Evolutionary conservation across 768 basidiomycete genomes (phyloP).

Genomic region (Mycena galericulata): DNA sequence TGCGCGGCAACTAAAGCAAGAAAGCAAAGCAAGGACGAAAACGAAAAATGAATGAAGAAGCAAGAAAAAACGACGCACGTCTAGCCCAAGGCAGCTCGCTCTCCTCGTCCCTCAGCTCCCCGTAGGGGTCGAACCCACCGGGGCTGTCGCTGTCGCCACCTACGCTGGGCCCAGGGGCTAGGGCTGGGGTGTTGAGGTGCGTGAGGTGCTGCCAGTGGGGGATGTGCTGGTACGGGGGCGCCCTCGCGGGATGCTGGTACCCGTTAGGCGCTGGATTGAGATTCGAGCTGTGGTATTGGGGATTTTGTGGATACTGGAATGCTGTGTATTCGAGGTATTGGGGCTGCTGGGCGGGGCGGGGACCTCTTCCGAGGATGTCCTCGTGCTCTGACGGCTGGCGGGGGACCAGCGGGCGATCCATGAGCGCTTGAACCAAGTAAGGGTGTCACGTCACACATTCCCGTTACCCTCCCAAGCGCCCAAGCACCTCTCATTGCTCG

Average conservation of each 20-base stretch:
- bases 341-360: constrained; percentile 28
- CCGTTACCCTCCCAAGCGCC: no score
- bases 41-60: no score
- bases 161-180: constrained; percentile 58
- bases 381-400: no score
- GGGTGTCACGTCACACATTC: no score
- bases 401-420: no score
- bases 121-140: constrained; percentile 56
- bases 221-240: constrained; percentile 38
- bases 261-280: constrained; percentile 31
- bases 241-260: constrained; percentile 41
- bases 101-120: constrained; percentile 30
- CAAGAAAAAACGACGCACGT: constrained; percentile 17
- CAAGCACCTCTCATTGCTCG: no score
- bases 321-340: constrained; percentile 59
- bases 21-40: no score
- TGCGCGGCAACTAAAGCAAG: not conserved
- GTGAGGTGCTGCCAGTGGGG: constrained; percentile 32
- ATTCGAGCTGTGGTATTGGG: constrained; percentile 43
- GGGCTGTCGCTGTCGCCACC: no score
- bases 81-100: constrained; percentile 37
- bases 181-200: constrained; percentile 52
- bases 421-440: no score
- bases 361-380: constrained; percentile 85
- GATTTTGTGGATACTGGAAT: constrained; percentile 55